Evolutionary conservation across 306 rosid genomes (phyloP).

Genomic region (Pyrus pyrifolia): DNA sequence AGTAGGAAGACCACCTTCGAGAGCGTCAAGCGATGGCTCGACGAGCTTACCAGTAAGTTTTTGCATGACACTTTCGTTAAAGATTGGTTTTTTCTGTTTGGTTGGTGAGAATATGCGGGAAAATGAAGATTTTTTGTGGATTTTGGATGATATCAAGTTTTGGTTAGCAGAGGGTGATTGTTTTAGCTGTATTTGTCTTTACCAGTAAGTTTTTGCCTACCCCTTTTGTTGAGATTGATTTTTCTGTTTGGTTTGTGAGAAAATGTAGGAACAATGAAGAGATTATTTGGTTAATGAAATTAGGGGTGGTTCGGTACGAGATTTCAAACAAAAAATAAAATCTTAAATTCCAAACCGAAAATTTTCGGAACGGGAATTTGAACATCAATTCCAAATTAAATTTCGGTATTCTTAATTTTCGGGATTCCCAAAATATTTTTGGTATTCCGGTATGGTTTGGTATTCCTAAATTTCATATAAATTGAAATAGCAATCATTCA

Average conservation of each 20-base stretch:
- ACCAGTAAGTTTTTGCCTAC: constrained; percentile 30
- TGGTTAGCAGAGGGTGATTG: not conserved
- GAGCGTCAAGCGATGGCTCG: constrained; percentile 71
- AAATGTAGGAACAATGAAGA: not conserved
- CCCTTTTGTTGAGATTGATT: not conserved
- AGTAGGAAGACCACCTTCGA: constrained; percentile 55
- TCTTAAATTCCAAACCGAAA: no score
- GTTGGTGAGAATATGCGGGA: not conserved
- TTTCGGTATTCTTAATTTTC: no score
- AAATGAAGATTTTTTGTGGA: not conserved
- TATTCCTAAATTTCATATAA: no score
- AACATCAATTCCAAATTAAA: rapidly evolving
- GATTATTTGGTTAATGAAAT: no score
- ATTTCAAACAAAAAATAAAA: no score
- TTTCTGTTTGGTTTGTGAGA: not conserved
- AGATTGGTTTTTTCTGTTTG: not conserved
- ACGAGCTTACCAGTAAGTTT: constrained; percentile 63
- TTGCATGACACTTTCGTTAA: not conserved
- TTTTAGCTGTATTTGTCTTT: not conserved
- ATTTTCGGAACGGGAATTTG: no score
- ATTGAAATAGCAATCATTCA: no score
- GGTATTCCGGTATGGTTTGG: no score
- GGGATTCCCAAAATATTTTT: no score
- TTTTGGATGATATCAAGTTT: not conserved
- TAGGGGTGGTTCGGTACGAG: no score